These are phyloP conservation scores for Phytophthora sojae DNA, from an alignment of 352 stramenopile species.

Conservation along the genomic window DNA sequence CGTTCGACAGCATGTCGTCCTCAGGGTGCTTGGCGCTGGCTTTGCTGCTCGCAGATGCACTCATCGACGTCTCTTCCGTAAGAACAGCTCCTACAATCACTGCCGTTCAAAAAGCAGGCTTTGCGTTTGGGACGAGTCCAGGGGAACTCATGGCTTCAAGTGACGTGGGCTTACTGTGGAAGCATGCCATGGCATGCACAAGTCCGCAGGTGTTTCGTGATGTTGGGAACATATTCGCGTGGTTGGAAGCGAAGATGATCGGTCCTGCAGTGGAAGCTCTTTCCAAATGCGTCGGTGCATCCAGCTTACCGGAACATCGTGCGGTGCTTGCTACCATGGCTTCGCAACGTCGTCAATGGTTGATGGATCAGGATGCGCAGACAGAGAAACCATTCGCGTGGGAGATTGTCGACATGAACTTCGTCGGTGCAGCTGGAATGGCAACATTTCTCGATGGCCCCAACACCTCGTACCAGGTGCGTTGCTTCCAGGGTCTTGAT, in stretches of 20 bases:
- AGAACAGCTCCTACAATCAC: background rate
- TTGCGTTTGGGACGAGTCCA: constrained; percentile 6
- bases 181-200: constrained; percentile 8
- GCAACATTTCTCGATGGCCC: constrained; percentile 14
- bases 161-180: constrained; percentile 21
- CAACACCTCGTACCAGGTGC: background rate
- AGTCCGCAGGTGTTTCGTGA: constrained; percentile 15
- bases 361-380: constrained; percentile 12
- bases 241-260: constrained; percentile 9
- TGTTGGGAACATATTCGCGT: constrained; percentile 2
- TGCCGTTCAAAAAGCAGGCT: constrained; percentile 11
- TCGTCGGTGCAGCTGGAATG: constrained; percentile 11
- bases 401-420: constrained; percentile 13
- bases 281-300: constrained; percentile 2
- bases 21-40: background rate
- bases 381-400: constrained; percentile 13
- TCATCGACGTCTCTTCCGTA: background rate
- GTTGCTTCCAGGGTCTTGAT: constrained; percentile 10
- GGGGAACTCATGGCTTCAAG: background rate
- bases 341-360: constrained; percentile 8
- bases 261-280: constrained; percentile 8
- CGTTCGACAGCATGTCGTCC: background rate
- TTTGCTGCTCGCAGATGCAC: constrained; percentile 1
- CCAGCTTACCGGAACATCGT: constrained; percentile 4
- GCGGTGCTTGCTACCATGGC: background rate